phyloP scores from a whole-genome alignment of 805 yeast genomes.

The Candida taoyuanica region DNA sequence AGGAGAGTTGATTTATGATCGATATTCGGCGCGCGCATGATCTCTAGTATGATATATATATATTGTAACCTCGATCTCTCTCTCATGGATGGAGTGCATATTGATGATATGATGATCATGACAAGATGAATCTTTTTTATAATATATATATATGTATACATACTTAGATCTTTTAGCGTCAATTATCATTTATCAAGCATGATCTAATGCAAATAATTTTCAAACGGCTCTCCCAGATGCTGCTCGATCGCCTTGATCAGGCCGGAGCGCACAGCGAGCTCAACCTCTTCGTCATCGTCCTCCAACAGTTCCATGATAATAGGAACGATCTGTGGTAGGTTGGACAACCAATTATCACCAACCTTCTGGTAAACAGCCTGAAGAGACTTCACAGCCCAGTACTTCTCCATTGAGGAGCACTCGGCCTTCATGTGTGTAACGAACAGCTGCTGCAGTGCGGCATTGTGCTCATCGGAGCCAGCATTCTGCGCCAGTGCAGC shows the following conservation, averaged over 20 bases:
- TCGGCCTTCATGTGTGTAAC: slow-evolving; percentile 64
- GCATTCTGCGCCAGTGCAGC: slow-evolving; percentile 70
- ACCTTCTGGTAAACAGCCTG: slow-evolving; percentile 82
- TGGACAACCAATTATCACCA: slow-evolving; percentile 90
- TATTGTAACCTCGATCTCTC: too few relatives aligned
- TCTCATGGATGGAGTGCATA: too few relatives aligned
- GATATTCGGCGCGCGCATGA: too few relatives aligned
- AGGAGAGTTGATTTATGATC: too few relatives aligned
- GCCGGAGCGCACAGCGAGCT: slow-evolving; percentile 84
- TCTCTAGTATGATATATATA: too few relatives aligned
- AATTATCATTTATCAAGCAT: too few relatives aligned
- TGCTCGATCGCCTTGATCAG: slow-evolving; percentile 87
- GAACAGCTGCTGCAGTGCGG: slow-evolving; percentile 59
- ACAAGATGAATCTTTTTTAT: too few relatives aligned
- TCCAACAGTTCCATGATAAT: slow-evolving; percentile 91
- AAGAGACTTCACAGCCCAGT: slow-evolving; percentile 77
- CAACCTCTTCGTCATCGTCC: slow-evolving; percentile 93
- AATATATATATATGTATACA: background rate
- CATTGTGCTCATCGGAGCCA: slow-evolving; percentile 70
- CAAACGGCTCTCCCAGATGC: slow-evolving; percentile 92
- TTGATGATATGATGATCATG: too few relatives aligned
- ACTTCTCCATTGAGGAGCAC: slow-evolving; percentile 52
- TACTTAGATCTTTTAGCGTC: background rate
- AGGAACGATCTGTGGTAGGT: slow-evolving; percentile 93
- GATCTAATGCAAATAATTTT: slow-evolving; percentile 55